phyloP scores from a whole-genome alignment of 495 filamentous ascomycete genomes.

The Gamarada debralockiae region DNA sequence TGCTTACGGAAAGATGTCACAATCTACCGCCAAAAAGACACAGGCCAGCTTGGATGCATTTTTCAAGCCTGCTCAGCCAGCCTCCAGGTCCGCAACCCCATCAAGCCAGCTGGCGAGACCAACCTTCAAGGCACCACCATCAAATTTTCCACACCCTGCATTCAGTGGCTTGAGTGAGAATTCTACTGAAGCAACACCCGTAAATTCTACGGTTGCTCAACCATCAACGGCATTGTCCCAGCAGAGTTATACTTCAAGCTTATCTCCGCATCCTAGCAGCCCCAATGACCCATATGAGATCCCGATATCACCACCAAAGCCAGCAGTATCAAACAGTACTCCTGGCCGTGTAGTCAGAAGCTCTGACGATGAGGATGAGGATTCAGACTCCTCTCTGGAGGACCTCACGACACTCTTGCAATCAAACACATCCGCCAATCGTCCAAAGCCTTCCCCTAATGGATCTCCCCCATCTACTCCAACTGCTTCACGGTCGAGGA shows the following conservation, averaged over 20 bases:
- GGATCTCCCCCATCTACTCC: slow-evolving; percentile 22
- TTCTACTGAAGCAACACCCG: background rate
- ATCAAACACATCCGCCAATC: slow-evolving; percentile 39
- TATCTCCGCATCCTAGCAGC: slow-evolving; percentile 10
- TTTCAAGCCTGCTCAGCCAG: slow-evolving; percentile 8
- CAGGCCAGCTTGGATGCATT: slow-evolving; percentile 10
- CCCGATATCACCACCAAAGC: background rate
- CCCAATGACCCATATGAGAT: background rate
- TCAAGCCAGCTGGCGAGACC: background rate
- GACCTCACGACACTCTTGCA: slow-evolving; percentile 17
- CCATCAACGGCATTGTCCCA: background rate
- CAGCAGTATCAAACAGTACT: background rate
- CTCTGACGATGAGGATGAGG: slow-evolving; percentile 67
- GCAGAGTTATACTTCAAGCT: slow-evolving; percentile 4
- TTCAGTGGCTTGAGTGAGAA: background rate
- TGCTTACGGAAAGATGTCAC: no score
- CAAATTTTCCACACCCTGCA: background rate
- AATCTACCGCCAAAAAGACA: background rate
- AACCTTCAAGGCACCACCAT: background rate
- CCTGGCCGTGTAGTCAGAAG: slow-evolving; percentile 49
- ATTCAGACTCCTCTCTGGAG: slow-evolving; percentile 39
- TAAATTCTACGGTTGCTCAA: background rate
- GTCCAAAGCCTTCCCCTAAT: slow-evolving; percentile 36
- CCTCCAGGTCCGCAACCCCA: background rate
- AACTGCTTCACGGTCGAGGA: slow-evolving; percentile 18